phyloP scores from a whole-genome alignment of 2,329 filamentous ascomycete genomes.

The Fusarium sp. region DNA sequence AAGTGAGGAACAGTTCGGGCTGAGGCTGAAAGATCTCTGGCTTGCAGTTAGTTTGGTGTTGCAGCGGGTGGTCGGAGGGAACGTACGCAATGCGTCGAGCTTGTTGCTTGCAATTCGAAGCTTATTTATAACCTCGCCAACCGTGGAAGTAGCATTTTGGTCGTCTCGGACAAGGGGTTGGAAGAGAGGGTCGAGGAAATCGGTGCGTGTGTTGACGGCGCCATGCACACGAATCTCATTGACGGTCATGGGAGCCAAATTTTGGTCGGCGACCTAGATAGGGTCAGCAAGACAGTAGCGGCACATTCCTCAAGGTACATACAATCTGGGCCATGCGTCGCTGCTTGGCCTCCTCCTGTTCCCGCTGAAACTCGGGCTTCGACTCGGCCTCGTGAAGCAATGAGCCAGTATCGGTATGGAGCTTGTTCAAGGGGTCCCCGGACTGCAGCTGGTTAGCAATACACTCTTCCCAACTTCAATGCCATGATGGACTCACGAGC shows the following conservation, averaged over 20 bases:
- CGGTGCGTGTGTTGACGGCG: constrained; percentile 82
- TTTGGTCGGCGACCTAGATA: constrained; percentile 71
- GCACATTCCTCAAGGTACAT: not conserved
- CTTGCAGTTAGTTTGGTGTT: constrained; percentile 38
- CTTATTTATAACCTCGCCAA: constrained; percentile 81
- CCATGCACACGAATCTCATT: constrained; percentile 87
- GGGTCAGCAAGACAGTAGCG: constrained; percentile 28
- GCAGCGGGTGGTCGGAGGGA: not conserved
- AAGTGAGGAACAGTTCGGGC: constrained; percentile 85
- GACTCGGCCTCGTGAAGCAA: constrained; percentile 55
- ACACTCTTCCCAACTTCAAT: not conserved
- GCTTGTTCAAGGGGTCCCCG: constrained; percentile 54
- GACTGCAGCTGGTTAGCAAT: constrained; percentile 45
- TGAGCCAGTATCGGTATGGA: constrained; percentile 52
- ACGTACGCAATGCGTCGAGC: constrained; percentile 82
- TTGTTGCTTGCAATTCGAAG: constrained; percentile 78
- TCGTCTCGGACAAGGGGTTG: constrained; percentile 79
- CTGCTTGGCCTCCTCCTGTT: constrained; percentile 55
- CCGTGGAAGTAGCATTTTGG: constrained; percentile 75
- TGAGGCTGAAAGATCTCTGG: constrained; percentile 88
- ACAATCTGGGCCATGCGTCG: constrained; percentile 54
- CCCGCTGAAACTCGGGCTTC: constrained; percentile 49
- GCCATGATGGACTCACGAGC: constrained; percentile 42
- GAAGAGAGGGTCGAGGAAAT: constrained; percentile 86
- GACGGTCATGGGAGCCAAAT: constrained; percentile 87